phyloP scores from a whole-genome alignment of 2,329 filamentous ascomycete genomes.

The Talaromyces atroroseus region DNA sequence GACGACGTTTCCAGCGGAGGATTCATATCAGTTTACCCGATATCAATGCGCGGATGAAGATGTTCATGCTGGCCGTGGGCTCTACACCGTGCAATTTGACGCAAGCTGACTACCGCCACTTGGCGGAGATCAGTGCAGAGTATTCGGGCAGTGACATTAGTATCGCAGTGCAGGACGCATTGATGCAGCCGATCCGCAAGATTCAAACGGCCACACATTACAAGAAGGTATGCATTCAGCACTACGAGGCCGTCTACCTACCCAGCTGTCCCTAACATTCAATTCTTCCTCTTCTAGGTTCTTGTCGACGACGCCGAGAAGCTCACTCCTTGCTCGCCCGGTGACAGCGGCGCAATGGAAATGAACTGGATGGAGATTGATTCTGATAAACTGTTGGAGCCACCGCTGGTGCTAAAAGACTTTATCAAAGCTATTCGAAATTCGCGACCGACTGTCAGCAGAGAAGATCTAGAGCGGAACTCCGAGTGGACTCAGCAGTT shows the following conservation, averaged over 20 bases:
- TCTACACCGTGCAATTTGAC: constrained; percentile 82
- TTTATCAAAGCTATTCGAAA: constrained; percentile 88
- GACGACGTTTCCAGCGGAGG: constrained; percentile 88
- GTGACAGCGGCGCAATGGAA: constrained; percentile 76
- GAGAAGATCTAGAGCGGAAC: constrained; percentile 76
- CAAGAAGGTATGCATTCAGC: constrained; percentile 62
- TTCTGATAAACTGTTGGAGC: constrained; percentile 77
- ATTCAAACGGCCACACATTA: constrained; percentile 98
- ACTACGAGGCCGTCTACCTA: neutral
- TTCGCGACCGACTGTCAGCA: constrained; percentile 82
- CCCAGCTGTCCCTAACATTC: neutral
- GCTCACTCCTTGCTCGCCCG: constrained; percentile 84
- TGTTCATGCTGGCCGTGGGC: constrained; percentile 95
- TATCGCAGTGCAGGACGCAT: constrained; percentile 89
- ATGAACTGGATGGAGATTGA: constrained; percentile 91
- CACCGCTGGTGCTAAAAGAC: constrained; percentile 80
- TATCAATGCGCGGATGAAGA: constrained; percentile 75
- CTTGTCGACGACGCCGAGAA: constrained; percentile 57
- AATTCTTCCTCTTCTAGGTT: constrained; percentile 49
- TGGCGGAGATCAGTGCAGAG: constrained; percentile 80
- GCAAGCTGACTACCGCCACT: constrained; percentile 67
- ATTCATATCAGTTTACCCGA: constrained; percentile 95
- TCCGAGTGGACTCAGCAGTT: constrained; percentile 95
- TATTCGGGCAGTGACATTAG: constrained; percentile 95
- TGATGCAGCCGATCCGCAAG: constrained; percentile 96